Percentiles rank a stretch among this genome's conserved stretches.
These are phyloP conservation scores for Macrocybe gigantea DNA, from an alignment of 768 basidiomycete species.

Conservation along the genomic window DNA sequence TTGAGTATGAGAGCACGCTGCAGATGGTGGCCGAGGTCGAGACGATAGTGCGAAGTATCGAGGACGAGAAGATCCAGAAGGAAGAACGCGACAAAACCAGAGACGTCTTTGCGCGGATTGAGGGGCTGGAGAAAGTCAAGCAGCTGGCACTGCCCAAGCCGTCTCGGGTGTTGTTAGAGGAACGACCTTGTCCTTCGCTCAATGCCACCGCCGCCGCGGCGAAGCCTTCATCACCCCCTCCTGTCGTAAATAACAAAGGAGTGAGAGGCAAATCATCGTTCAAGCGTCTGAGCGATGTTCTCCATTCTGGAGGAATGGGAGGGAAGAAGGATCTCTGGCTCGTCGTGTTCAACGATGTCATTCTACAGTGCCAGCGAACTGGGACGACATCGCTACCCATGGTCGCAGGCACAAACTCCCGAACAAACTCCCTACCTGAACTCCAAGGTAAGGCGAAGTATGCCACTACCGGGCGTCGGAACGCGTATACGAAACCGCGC, in stretches of 20 bases:
- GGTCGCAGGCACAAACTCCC: conserved; percentile 57
- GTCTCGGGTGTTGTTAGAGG: conserved; percentile 81
- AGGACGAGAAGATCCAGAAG: conserved; percentile 96
- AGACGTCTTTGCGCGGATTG: conserved; percentile 93
- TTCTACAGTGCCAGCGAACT: conserved; percentile 83
- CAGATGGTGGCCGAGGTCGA: conserved; percentile 98
- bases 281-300: conserved; percentile 86
- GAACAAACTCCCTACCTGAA: conserved; percentile 79
- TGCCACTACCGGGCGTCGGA: conserved; percentile 73
- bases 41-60: conserved; percentile 91
- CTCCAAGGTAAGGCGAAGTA: conserved; percentile 80
- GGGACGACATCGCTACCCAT: conserved; percentile 85
- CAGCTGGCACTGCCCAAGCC: conserved; percentile 90
- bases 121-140: conserved; percentile 90
- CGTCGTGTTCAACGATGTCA: conserved; percentile 94
- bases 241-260: conserved; percentile 43
- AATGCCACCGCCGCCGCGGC: conserved; percentile 21
- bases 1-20: conserved; percentile 93
- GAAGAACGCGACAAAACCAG: conserved; percentile 94
- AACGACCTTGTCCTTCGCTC: conserved; percentile 46
- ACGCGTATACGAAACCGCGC: conserved; percentile 73
- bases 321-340: conserved; percentile 90
- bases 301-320: conserved; percentile 52
- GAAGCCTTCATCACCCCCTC: conserved; percentile 37
- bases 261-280: conserved; percentile 83